Evolutionary conservation across 116 monocot genomes (phyloP).

Genomic region (Thalassia testudinum): DNA sequence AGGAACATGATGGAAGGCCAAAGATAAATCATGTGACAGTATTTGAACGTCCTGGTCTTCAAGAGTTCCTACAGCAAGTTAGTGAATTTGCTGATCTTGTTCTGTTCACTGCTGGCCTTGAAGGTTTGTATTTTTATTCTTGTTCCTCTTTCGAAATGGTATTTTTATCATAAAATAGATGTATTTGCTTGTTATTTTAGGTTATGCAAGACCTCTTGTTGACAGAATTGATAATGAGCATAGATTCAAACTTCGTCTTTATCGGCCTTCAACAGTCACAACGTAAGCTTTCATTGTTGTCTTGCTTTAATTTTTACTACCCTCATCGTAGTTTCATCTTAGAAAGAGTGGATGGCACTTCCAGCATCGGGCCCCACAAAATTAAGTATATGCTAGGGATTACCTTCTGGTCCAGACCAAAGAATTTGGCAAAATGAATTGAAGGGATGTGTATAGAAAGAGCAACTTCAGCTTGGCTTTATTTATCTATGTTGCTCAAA

Average conservation of each 20-base stretch:
- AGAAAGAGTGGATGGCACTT: too few relatives aligned
- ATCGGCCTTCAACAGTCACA: constrained; percentile 74
- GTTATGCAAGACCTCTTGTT: constrained; percentile 92
- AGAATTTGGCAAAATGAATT: too few relatives aligned
- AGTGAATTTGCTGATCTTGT: constrained; percentile 89
- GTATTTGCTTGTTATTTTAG: constrained; percentile 22
- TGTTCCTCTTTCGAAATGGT: not conserved
- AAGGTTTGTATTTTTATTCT: constrained; percentile 34
- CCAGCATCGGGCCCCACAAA: too few relatives aligned
- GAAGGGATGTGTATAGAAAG: too few relatives aligned
- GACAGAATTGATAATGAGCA: constrained; percentile 78
- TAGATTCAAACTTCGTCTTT: constrained; percentile 60
- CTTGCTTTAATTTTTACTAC: too few relatives aligned
- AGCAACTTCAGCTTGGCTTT: too few relatives aligned
- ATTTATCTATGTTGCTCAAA: too few relatives aligned
- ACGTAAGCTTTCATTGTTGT: constrained; percentile 83
- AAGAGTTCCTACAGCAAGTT: constrained; percentile 63
- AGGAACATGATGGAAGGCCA: constrained; percentile 72
- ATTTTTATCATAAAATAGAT: not conserved
- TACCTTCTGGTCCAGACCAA: too few relatives aligned
- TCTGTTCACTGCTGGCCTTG: constrained; percentile 96
- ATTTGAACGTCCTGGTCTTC: constrained; percentile 81
- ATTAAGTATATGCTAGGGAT: too few relatives aligned
- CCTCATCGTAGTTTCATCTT: too few relatives aligned
- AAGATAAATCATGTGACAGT: constrained; percentile 94